These are phyloP conservation scores for Thymus mandschuricus DNA, from an alignment of 257 asterid genomes.

Conservation along the genomic window DNA sequence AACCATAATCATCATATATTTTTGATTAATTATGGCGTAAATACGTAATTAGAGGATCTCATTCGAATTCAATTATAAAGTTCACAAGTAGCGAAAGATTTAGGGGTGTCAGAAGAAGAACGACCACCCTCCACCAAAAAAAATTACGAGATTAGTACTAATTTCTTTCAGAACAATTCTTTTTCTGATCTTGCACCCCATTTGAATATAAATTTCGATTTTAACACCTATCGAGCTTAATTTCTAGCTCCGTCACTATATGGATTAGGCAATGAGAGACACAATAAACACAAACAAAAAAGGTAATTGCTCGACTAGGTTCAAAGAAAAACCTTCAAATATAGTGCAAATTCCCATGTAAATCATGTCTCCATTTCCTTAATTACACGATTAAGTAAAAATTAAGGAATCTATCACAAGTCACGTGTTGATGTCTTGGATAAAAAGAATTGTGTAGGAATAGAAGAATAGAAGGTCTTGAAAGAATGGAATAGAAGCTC, in stretches of 20 bases:
- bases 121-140: no score
- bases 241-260: no score
- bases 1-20: conserved; percentile 14
- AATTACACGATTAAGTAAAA: conserved; percentile 32
- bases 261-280: not conserved
- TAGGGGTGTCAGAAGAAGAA: no score
- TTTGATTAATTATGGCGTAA: not conserved
- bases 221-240: no score
- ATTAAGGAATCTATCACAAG: conserved; percentile 50
- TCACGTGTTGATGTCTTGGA: conserved; percentile 46
- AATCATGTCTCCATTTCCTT: conserved; percentile 15
- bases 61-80: no score
- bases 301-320: conserved; percentile 15
- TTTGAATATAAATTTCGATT: no score
- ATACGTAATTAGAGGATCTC: not conserved
- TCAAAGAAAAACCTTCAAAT: not conserved
- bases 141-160: no score
- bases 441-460: conserved; percentile 34
- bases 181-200: no score
- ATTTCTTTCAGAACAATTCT: no score
- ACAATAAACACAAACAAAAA: conserved; percentile 23
- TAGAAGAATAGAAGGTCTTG: conserved; percentile 46
- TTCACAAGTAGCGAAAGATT: no score
- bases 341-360: conserved; percentile 30
- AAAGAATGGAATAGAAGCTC: conserved; percentile 42